Evolutionary conservation across 345 rosid genomes (phyloP).

Genomic region (Dipteronia sinensis): DNA sequence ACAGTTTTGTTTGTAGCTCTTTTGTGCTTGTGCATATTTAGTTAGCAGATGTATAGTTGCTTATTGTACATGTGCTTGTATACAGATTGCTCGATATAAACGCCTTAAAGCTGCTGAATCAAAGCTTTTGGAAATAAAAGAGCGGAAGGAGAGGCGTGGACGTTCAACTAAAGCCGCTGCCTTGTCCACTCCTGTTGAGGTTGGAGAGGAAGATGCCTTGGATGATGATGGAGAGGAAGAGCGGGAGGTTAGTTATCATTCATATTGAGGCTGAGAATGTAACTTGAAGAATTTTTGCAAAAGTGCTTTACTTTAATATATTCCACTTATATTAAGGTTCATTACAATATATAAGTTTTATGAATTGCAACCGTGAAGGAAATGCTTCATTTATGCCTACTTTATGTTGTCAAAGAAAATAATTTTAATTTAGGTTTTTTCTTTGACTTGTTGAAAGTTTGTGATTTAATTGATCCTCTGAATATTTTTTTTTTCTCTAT

Average conservation of each 20-base stretch:
- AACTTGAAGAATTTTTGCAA: neutral
- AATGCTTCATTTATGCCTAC: neutral
- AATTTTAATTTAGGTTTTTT: neutral
- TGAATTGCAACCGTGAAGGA: neutral
- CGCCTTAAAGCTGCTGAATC: slow-evolving; percentile 84
- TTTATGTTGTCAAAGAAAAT: neutral
- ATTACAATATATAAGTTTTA: neutral
- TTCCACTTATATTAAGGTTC: neutral
- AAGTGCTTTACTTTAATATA: neutral
- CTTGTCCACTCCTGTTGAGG: slow-evolving; percentile 76
- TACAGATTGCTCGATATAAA: slow-evolving; percentile 82
- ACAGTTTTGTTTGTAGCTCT: neutral
- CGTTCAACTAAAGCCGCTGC: slow-evolving; percentile 79
- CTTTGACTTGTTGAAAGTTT: neutral
- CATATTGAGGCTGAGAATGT: neutral
- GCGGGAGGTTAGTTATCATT: slow-evolving; percentile 68
- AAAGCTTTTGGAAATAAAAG: slow-evolving; percentile 81
- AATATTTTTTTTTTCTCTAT: neutral
- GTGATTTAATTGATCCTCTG: neutral
- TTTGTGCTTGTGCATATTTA: neutral
- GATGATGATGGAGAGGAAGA: slow-evolving; percentile 99
- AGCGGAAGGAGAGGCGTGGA: slow-evolving; percentile 81
- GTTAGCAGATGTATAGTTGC: neutral
- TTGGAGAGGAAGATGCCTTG: slow-evolving; percentile 77
- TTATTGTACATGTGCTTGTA: slow-evolving; percentile 15